These are phyloP conservation scores for Vitis cinerea DNA, from an alignment of 164 flowering plant genomes.

Conservation along the genomic window DNA sequence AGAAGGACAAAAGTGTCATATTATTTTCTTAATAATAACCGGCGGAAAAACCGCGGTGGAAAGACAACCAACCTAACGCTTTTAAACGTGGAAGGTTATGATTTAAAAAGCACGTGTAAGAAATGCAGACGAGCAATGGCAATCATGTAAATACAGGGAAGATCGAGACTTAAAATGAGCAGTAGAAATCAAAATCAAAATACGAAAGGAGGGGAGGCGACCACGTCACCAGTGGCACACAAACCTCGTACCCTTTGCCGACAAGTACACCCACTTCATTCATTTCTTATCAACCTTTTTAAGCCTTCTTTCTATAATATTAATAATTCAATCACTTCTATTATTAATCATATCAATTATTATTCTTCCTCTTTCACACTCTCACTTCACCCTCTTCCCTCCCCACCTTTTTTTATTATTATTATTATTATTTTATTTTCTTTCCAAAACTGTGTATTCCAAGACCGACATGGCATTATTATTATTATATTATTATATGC, in stretches of 20 bases:
- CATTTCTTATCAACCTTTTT: neutral
- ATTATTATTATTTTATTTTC: neutral
- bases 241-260: conserved; percentile 34
- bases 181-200: neutral
- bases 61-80: no score
- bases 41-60: no score
- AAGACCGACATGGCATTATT: no score
- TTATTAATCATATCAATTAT: no score
- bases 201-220: conserved; percentile 27
- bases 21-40: no score
- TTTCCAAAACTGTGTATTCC: no score
- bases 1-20: no score
- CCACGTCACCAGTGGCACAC: conserved; percentile 20
- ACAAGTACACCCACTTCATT: conserved; percentile 10
- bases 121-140: neutral
- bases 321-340: no score
- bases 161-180: neutral
- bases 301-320: neutral
- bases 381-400: neutral
- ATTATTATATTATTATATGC: no score
- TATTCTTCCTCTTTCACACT: no score
- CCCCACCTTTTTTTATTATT: neutral
- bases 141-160: conserved; percentile 6
- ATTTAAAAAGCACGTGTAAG: neutral
- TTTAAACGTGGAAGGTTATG: no score